A percentile compares a stretch with the other conserved stretches of the same genome.
Evolutionary conservation across 805 yeast genomes (phyloP).

Genomic region (Myxozyma neglecta): DNA sequence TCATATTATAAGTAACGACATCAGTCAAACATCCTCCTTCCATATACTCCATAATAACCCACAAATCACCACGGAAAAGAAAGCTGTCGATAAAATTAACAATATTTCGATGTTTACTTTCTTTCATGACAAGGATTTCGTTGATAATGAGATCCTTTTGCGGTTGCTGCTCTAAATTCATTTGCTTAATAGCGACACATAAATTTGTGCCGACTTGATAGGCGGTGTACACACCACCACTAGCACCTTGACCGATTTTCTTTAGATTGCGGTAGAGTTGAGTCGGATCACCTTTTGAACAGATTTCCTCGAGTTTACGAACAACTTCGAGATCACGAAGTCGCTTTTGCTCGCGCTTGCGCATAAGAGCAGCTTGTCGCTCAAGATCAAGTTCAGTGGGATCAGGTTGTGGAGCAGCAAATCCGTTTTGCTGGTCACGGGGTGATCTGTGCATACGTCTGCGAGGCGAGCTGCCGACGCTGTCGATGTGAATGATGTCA

Average conservation of each 20-base stretch:
- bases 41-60: slow-evolving; percentile 99
- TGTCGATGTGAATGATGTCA: slow-evolving; percentile 5
- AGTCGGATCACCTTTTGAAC: slow-evolving; percentile 81
- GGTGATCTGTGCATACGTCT: not conserved
- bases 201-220: slow-evolving; percentile 47
- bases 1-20: slow-evolving; percentile 82
- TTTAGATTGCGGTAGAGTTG: slow-evolving; percentile 54
- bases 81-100: slow-evolving; percentile 92
- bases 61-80: slow-evolving; percentile 63
- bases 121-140: slow-evolving; percentile 95
- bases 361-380: slow-evolving; percentile 37
- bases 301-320: slow-evolving; percentile 78
- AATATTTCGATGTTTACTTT: slow-evolving; percentile 83
- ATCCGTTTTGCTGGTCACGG: slow-evolving; percentile 15
- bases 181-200: slow-evolving; percentile 91
- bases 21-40: slow-evolving; percentile 97
- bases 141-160: slow-evolving; percentile 92
- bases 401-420: not conserved
- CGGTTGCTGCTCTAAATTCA: slow-evolving; percentile 92
- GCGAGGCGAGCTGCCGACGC: no score
- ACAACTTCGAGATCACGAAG: slow-evolving; percentile 75
- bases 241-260: slow-evolving; percentile 97
- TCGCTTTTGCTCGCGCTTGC: slow-evolving; percentile 77
- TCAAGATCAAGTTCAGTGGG: slow-evolving; percentile 4
- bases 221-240: slow-evolving; percentile 95